Evolutionary conservation across 441 rosid genomes (phyloP).

Genomic region (Syzygium syzygioides): DNA sequence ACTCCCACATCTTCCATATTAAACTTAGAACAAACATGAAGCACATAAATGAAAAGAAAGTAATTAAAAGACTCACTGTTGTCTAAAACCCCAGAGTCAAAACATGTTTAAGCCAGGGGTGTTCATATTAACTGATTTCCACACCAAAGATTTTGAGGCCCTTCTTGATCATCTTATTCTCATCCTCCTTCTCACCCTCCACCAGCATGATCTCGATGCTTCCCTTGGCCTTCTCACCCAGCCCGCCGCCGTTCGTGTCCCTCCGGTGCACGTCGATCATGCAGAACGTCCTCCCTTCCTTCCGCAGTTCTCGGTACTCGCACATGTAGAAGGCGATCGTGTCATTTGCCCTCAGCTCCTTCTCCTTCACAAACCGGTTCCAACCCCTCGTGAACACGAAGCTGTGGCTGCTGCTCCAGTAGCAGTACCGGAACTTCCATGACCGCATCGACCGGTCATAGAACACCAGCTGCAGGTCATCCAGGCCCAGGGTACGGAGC

Average conservation of each 20-base stretch:
- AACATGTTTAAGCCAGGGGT: not conserved
- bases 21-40: not conserved
- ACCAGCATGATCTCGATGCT: not conserved
- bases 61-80: not conserved
- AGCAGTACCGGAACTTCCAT: constrained; percentile 67
- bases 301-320: constrained; percentile 4
- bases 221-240: not conserved
- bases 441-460: constrained; percentile 38
- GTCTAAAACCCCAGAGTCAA: not conserved
- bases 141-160: constrained; percentile 46
- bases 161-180: not conserved
- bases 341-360: constrained; percentile 32
- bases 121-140: constrained; percentile 14
- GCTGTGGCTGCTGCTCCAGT: constrained; percentile 60
- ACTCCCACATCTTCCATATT: not conserved
- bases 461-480: constrained; percentile 29
- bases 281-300: constrained; percentile 14
- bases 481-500: not conserved
- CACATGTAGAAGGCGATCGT: constrained; percentile 29
- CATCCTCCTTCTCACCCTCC: constrained; percentile 1
- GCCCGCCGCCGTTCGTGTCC: not conserved
- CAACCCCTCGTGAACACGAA: constrained; percentile 66
- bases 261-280: constrained; percentile 29
- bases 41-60: not conserved
- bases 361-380: constrained; percentile 48